Conservation (phyloP, 768 basidiomycete species). For the Suillus discolor region DNA sequence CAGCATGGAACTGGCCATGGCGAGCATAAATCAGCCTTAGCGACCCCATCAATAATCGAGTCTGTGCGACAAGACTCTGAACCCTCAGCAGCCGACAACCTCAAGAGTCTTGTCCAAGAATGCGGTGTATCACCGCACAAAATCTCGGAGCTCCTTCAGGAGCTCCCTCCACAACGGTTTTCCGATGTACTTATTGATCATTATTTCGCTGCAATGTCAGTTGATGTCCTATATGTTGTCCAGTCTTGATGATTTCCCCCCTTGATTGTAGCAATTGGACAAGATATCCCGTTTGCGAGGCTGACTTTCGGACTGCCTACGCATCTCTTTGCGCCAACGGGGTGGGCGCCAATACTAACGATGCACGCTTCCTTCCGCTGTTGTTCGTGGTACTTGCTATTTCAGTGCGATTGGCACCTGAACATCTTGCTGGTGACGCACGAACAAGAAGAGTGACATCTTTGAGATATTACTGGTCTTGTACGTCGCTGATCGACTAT, state of each 20-base stretch:
- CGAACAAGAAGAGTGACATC: constrained; percentile 77
- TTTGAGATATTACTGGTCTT: constrained; percentile 93
- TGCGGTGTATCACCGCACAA: constrained; percentile 92
- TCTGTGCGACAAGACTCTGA: constrained; percentile 45
- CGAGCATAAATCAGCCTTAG: constrained; percentile 31
- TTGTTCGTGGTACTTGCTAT: constrained; percentile 93
- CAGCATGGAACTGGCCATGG: constrained; percentile 28
- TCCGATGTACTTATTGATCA: constrained; percentile 82
- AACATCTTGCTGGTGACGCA: constrained; percentile 80
- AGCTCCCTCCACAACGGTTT: constrained; percentile 77
- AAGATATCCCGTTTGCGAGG: constrained; percentile 87
- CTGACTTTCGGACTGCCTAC: constrained; percentile 76
- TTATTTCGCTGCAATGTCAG: constrained; percentile 76
- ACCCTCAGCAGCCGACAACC: constrained; percentile 72
- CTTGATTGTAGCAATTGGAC: constrained; percentile 77
- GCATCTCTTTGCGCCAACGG: constrained; percentile 64
- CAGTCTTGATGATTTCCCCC: constrained; percentile 7
- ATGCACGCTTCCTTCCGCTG: constrained; percentile 86
- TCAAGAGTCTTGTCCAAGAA: constrained; percentile 86
- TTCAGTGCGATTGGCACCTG: constrained; percentile 82
- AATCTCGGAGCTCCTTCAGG: constrained; percentile 85
- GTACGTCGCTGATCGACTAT: constrained; percentile 49
- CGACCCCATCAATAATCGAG: constrained; percentile 38
- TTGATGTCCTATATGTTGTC: constrained; percentile 12
- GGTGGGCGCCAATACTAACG: constrained; percentile 65